Percentiles rank a stretch among this genome's conserved stretches.
These are phyloP conservation scores for Calcarisporium arbuscula DNA, from an alignment of 2,329 filamentous ascomycete species.

Conservation along the genomic window DNA sequence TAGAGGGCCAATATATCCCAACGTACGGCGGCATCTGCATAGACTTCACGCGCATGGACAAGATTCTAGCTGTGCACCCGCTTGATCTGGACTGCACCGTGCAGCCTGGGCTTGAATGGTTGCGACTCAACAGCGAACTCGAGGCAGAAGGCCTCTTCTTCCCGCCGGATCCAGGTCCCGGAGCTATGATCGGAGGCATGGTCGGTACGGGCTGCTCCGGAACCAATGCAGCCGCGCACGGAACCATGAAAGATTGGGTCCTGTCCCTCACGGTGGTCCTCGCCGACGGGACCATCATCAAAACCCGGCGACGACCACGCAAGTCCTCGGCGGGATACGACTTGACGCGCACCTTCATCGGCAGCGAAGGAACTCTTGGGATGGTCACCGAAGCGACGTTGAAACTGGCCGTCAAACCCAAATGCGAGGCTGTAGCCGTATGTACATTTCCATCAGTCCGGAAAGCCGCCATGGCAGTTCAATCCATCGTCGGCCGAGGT, in stretches of 20 bases:
- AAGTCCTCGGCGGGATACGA: conserved; percentile 70
- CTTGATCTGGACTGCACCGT: conserved; percentile 68
- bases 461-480: conserved; percentile 57
- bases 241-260: conserved; percentile 73
- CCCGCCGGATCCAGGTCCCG: conserved; percentile 63
- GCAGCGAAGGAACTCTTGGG: conserved; percentile 65
- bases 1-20: conserved; percentile 66
- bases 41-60: conserved; percentile 63
- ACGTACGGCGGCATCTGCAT: conserved; percentile 63
- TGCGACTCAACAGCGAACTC: conserved; percentile 59
- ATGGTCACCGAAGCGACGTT: conserved; percentile 65
- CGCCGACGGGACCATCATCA: conserved; percentile 60
- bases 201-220: conserved; percentile 62
- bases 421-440: conserved; percentile 59
- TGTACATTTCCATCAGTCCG: conserved; percentile 54
- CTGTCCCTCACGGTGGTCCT: conserved; percentile 65
- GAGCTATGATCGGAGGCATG: conserved; percentile 52
- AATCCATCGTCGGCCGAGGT: conserved; percentile 56
- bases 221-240: conserved; percentile 57
- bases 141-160: conserved; percentile 59
- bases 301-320: conserved; percentile 58
- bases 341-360: conserved; percentile 61
- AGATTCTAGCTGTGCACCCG: conserved; percentile 56
- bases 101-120: conserved; percentile 63
- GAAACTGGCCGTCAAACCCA: conserved; percentile 59